Base-by-base conservation (phyloP, 306 rosid species). In the Fagus sylvatica region DNA sequence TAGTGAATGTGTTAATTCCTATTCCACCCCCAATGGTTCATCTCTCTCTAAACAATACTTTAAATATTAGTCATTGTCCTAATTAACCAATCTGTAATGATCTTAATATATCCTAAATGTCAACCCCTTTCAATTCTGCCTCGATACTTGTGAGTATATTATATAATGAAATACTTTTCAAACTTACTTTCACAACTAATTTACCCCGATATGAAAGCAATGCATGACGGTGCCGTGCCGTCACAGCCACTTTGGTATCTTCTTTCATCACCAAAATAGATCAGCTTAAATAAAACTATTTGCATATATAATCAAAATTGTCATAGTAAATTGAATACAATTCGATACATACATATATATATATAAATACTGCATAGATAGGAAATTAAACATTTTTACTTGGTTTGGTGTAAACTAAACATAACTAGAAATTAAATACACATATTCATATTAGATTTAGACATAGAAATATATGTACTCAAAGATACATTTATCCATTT, bases 151-250 rank as follows among this genome's bases (percentile, higher is more conserved):
- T 66, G 51, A 46, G 15, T 46, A 46, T 42, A 19, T 13, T 49
- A 54, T 5, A 66, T 30, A 82, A 72, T 61, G 81, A 64, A 77
- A 69, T 56, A 57, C 53, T 75, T 56, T 76, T 71, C 71, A 55
- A 78, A 69, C 15, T 33, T 53, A 72, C 61, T 74, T 17, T 79
- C 82, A 22, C 34, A 79, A 78, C 86, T 66, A 79, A 83, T 22
- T 22, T 22, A 22, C 54, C 86, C 72, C 84, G 77, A 49, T 78
- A 80, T 81, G 84, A 54, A 79, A 85, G 51, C 51, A 46, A 46
- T 46, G 51, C 74, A 75, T 86, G 87, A 74, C 64, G 79, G 79
- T 80, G 89, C 86, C 98, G 96, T 93, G 91, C 89, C 94, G 90
- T 89, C 79, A 66, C 93, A 85, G 78, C 88, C 77, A 91, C 89